Base-by-base conservation (phyloP, 306 rosid species). In the Ceratonia siliqua region DNA sequence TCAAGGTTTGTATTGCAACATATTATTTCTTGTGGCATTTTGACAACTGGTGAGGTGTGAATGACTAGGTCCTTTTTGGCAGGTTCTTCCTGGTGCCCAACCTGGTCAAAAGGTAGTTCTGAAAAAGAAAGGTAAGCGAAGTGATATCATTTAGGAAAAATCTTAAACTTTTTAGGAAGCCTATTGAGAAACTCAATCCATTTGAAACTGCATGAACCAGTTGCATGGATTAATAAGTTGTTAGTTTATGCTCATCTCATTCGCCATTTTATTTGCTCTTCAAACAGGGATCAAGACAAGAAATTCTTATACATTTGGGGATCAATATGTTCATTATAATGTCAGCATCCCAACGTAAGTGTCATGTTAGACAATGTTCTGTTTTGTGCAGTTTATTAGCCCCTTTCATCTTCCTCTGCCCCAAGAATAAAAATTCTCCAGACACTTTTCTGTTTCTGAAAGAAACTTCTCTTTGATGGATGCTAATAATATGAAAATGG, bases 41-140 rank as follows among this genome's bases (percentile, higher is more conserved):
- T 22, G 63, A n/a, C 25, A 18, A 70, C 48, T n/a, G n/a, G n/a
- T 39, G 57, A 82, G 53, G 46, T 66, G 32, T 67, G 67, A 53
- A 70, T 49, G 14, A 72, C 2, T n/a, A n/a, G 36, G 0, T 15
- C 67, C 8, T 35, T 77, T 68, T 82, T 81, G 70, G 72, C 79
- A 91, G 98, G 97, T 93, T 41, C 96, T 87, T n/a, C 79, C 92
- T 56, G 92, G 96, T 58, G 89, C 96, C 62, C 97, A 91, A 82
- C 93, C 91, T 17, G 89, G 97, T 77, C 96, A 91, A 81, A 91
- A 91, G 87, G 97, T 91, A 70, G 96, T 93, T 77, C 82, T 93
- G 72, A 93, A 91, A 86, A 88, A 93, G 93, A 93, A 93, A 91
- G 98, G 98, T 93, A 49, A 73, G 80, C 41, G 58, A 58, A 73